Evolutionary conservation across 2,329 filamentous ascomycete genomes (phyloP), one percentile per base, ranked within the genome.

Genomic region (Graphiopsis chlorocephala): DNA sequence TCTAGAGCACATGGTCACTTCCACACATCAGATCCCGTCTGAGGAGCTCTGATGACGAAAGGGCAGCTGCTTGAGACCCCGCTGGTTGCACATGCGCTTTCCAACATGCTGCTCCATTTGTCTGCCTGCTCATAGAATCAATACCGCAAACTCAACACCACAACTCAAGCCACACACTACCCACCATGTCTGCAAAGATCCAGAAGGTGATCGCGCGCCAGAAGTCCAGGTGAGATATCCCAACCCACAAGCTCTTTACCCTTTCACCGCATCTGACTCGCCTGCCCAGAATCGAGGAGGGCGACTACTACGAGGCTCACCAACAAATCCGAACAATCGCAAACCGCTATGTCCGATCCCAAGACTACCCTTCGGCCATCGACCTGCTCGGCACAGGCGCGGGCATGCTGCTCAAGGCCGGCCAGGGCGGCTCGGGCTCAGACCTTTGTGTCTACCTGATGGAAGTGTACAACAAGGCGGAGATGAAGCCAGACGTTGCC

Each of bases 301-400:
- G 93, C 74, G 90, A 95, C 77, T 97, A 88, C 84, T 99, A 99
- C 82, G 95, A 99, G 85, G 95, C 95, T 65, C 94, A 98, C 81
- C 95, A 99, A 79, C 95, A 99, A 82, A 92, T 97, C 70, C 92
- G 95, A 68, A 93, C 97, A 63, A 94, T 97, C 71, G 93, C 93
- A 67, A 90, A 92, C 45, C 93, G 96, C 65, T 96, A 99, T 81
- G 88, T 94, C 77, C 98, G 98, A 82, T 85, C 90, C 50, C 82
- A 86, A 67, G 94, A 94, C 84, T 97, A 91, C 85, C 78, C 84
- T 70, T 90, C 92, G 14, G 95, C 96, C 56, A 89, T 93, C 76
- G 91, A 97, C 71, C 90, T 98, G 69, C 85, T 99, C 69, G 89
- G 86, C 77, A 90, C 86, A 69, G 95, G 97, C 68, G 90, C 94